A percentile compares a stretch with the other conserved stretches of the same genome.
Conservation (phyloP, 1,284 basidiomycete genomes). For the Puccinia triticina region DNA sequence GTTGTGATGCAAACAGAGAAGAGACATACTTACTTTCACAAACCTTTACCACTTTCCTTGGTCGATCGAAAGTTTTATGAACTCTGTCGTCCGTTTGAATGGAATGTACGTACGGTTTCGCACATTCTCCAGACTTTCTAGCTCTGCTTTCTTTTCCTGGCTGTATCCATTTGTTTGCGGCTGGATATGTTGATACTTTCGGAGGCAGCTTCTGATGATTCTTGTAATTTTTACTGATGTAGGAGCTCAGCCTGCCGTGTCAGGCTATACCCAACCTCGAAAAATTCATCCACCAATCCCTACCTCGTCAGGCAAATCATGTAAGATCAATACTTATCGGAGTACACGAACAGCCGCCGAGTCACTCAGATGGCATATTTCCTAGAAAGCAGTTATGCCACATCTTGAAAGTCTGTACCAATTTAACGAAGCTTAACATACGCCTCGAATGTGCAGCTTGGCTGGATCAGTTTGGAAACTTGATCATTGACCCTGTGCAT, state of each 20-base stretch:
- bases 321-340: background rate
- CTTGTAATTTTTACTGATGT: background rate
- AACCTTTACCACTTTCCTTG: background rate
- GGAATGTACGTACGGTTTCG: background rate
- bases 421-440: background rate
- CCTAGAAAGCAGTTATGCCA: background rate
- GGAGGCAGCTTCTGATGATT: background rate
- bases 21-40: background rate
- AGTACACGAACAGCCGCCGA: background rate
- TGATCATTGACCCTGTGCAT: background rate
- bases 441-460: background rate
- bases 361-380: background rate
- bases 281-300: background rate
- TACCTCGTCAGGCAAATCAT: background rate
- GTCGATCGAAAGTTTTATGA: slow-evolving; percentile 19
- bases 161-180: background rate
- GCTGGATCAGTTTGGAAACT: background rate
- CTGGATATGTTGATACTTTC: background rate
- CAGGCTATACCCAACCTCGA: background rate
- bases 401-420: background rate
- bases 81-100: background rate
- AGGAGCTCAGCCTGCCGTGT: background rate
- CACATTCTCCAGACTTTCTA: background rate
- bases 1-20: background rate
- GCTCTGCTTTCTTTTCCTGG: background rate